Conservation (phyloP, 2,329 filamentous ascomycete species). For the Neocucurbitaria cava region DNA sequence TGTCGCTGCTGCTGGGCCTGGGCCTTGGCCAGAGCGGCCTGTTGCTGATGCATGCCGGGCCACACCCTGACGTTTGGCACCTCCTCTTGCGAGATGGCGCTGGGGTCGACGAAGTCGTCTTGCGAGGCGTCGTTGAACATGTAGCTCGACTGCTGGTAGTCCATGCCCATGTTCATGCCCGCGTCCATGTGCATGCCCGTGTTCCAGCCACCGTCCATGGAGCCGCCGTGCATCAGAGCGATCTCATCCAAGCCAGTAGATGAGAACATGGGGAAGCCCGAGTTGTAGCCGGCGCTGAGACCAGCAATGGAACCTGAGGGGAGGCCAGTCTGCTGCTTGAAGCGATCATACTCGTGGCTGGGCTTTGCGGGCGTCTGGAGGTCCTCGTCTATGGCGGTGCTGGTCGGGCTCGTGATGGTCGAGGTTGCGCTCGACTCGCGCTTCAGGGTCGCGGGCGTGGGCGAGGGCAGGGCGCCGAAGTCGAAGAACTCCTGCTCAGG, state of each 20-base stretch:
- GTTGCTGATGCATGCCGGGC: slow-evolving; percentile 91
- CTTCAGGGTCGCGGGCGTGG: slow-evolving; percentile 62
- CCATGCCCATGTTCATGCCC: slow-evolving; percentile 75
- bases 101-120: slow-evolving; percentile 74
- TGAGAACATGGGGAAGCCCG: slow-evolving; percentile 56
- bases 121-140: slow-evolving; percentile 61
- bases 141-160: slow-evolving; percentile 62
- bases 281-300: slow-evolving; percentile 66
- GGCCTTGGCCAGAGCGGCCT: slow-evolving; percentile 65
- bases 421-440: slow-evolving; percentile 61
- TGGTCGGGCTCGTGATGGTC: slow-evolving; percentile 62
- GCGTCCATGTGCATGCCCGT: slow-evolving; percentile 58
- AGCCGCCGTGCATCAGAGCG: slow-evolving; percentile 58
- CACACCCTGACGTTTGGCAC: slow-evolving; percentile 74
- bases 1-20: slow-evolving; percentile 47
- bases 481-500: slow-evolving; percentile 53
- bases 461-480: slow-evolving; percentile 68
- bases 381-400: slow-evolving; percentile 57
- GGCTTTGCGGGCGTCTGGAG: slow-evolving; percentile 75
- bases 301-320: slow-evolving; percentile 84
- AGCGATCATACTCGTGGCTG: slow-evolving; percentile 93
- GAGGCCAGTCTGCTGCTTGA: slow-evolving; percentile 94
- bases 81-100: slow-evolving; percentile 71
- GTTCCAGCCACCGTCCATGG: slow-evolving; percentile 64
- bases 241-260: slow-evolving; percentile 74